A percentile compares a stretch with the other conserved stretches of the same genome.
Conservation (phyloP, 331 rosid genomes). For the Quercus phellos region DNA sequence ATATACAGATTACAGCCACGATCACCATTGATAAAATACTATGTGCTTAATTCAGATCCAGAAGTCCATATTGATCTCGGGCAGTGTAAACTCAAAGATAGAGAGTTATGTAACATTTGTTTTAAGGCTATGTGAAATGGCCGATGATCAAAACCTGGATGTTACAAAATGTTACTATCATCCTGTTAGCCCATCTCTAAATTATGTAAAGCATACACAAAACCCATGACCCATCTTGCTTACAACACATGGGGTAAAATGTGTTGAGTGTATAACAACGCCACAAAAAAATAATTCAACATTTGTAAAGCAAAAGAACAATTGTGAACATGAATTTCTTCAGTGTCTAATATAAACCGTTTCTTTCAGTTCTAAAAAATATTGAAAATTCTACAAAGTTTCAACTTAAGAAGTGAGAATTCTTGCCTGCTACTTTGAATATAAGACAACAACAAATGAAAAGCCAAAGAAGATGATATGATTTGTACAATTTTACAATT, state of each 20-base stretch:
- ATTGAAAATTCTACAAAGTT: background rate
- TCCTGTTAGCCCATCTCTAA: background rate
- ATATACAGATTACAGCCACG: no score
- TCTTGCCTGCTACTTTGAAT: no score
- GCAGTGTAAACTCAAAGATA: no score
- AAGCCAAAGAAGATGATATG: background rate
- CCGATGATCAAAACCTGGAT: no score
- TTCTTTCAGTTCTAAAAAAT: background rate
- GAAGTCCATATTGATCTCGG: no score
- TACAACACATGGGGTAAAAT: no score
- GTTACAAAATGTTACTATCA: background rate
- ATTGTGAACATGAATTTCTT: background rate
- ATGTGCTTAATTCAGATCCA: no score
- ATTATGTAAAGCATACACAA: background rate
- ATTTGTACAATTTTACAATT: slow-evolving; percentile 7
- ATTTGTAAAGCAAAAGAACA: background rate
- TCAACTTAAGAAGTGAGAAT: background rate
- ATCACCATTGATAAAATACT: no score
- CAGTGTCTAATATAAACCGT: background rate
- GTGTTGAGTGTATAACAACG: background rate
- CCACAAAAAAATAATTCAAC: background rate
- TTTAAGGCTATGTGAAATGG: no score
- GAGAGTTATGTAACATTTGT: no score
- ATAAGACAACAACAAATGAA: background rate
- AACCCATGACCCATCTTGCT: background rate